Conservation (phyloP, 2,329 filamentous ascomycete species). For the Alternaria solani region DNA sequence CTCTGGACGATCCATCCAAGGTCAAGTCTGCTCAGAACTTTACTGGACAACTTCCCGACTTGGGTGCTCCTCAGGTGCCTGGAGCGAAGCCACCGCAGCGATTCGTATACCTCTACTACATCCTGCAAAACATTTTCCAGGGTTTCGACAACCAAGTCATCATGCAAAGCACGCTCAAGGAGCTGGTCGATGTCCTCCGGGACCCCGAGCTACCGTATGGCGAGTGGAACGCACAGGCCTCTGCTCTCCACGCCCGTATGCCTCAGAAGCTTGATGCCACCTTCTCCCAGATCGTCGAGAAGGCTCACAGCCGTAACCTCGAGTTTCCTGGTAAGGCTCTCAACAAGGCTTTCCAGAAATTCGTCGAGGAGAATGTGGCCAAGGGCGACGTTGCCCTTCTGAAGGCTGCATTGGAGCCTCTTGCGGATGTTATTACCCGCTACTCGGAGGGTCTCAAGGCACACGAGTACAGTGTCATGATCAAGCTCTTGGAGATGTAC, state of each 20-base stretch:
- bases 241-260: constrained; percentile 96
- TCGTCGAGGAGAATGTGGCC: constrained; percentile 84
- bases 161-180: constrained; percentile 85
- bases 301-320: constrained; percentile 75
- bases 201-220: constrained; percentile 92
- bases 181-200: constrained; percentile 88
- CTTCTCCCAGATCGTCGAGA: constrained; percentile 86
- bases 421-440: constrained; percentile 77
- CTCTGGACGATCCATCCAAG: constrained; percentile 91
- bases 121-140: constrained; percentile 85
- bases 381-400: constrained; percentile 77
- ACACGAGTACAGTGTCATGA: constrained; percentile 86
- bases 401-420: constrained; percentile 74
- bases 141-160: constrained; percentile 98
- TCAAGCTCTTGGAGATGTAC: constrained; percentile 80
- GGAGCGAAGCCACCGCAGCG: constrained; percentile 92
- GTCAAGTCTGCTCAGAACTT: constrained; percentile 97
- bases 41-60: constrained; percentile 85
- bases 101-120: constrained; percentile 78
- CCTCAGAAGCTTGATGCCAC: constrained; percentile 87
- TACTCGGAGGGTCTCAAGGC: constrained; percentile 90
- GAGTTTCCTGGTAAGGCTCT: constrained; percentile 95
- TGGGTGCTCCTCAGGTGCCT: constrained; percentile 85
- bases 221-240: constrained; percentile 95
- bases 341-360: constrained; percentile 82